Conservation (phyloP, 345 rosid genomes). For the Moricandia arvensis region DNA sequence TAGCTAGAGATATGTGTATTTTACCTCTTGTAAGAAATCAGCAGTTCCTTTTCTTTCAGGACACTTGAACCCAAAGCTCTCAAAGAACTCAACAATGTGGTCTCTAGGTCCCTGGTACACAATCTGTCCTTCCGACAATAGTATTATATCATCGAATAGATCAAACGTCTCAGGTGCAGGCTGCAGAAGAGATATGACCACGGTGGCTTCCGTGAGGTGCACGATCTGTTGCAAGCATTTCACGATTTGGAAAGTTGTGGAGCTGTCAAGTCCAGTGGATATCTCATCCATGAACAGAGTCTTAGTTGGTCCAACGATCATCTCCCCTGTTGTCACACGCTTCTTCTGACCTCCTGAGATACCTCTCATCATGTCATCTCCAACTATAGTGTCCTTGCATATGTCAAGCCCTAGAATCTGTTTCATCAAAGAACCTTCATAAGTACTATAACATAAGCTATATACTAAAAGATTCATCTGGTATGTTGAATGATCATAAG, state of each 20-base stretch:
- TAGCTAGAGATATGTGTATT: neutral
- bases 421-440: slow-evolving; percentile 15
- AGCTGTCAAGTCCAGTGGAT: slow-evolving; percentile 83
- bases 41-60: slow-evolving; percentile 83
- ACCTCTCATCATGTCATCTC: slow-evolving; percentile 74
- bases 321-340: slow-evolving; percentile 82
- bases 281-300: slow-evolving; percentile 85
- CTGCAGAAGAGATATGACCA: slow-evolving; percentile 71
- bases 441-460: neutral
- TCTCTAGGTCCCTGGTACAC: slow-evolving; percentile 79
- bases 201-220: slow-evolving; percentile 64
- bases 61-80: slow-evolving; percentile 59
- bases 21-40: slow-evolving; percentile 84
- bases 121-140: slow-evolving; percentile 68
- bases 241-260: slow-evolving; percentile 74
- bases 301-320: slow-evolving; percentile 85
- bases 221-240: slow-evolving; percentile 79
- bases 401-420: slow-evolving; percentile 75
- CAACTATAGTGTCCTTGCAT: slow-evolving; percentile 74
- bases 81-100: slow-evolving; percentile 57
- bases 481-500: no score
- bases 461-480: no score
- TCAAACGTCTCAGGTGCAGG: slow-evolving; percentile 85
- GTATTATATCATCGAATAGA: slow-evolving; percentile 66
- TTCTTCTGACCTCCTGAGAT: slow-evolving; percentile 80